Base-by-base conservation (phyloP, 2,329 filamentous ascomycete genomes). In the Monosporascus sp. region DNA sequence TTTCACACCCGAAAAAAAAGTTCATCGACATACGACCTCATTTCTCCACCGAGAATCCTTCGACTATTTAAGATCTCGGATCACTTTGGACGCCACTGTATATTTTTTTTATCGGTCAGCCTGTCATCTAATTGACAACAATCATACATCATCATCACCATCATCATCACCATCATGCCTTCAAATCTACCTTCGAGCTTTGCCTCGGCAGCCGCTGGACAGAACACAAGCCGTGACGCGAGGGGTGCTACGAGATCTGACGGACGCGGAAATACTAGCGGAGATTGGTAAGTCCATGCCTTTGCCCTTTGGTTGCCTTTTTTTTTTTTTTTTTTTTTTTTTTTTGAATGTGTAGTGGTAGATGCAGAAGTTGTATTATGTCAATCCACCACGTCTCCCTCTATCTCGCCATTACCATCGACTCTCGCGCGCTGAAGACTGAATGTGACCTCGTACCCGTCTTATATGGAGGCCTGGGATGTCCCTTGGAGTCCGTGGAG, bases 181-280 rank as follows among this genome's bases (percentile, higher is more conserved):
- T 84, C 85, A 70, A 86, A 88, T 76, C 81, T 91, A 72, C 85
- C 87, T 65, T 90, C 88, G 64, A 91, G 87, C 79, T 92, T 92
- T 75, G 88, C 88, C 70, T 91, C 88, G 68, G 88, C 88, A 65
- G 88, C 88, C 63, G 88, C 88, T 70, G 88, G 88, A 72, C 87
- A 89, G 72, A 85, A 80, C 65, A 75, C 78, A 69, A 84, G 70
- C 73, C 82, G 79, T 70, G 82, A 81, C 71, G 70, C 76, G 64
- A 79, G 78, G 74, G 74, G 72, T 74, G 82, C 78, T 69, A 74
- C 71, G 70, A 83, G 80, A 74, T 76, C 70, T 65, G 82, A 82
- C 62, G 75, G 76, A 57, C 78, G 82, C 60, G 77, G 76, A 60
- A 71, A 70, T 70, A 74, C 75, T 60, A 81, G 81, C 70, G 85